phyloP scores from a whole-genome alignment of 2,329 filamentous ascomycete genomes.

The Fusarium drepaniforme region DNA sequence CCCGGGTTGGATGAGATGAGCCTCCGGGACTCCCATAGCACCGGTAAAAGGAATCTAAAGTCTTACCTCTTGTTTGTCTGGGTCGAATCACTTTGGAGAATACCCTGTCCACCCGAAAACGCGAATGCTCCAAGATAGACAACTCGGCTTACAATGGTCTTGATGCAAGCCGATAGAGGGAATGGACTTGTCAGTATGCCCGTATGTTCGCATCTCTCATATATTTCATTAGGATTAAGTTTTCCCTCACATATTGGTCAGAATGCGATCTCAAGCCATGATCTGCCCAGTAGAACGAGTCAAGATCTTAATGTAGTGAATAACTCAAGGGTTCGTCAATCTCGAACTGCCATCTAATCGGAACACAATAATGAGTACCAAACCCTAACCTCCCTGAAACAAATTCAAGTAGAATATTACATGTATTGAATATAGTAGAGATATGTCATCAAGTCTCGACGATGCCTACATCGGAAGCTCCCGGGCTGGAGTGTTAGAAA shows the following conservation, averaged over 20 bases:
- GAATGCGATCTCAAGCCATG: neutral
- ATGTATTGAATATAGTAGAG: neutral
- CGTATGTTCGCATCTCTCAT: neutral
- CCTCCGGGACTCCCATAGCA: neutral
- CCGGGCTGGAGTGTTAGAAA: rapidly evolving
- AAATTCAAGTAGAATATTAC: neutral
- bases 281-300: neutral
- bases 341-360: neutral
- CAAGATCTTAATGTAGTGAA: neutral
- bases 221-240: neutral
- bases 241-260: neutral
- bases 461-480: neutral
- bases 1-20: neutral
- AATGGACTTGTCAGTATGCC: neutral
- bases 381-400: neutral
- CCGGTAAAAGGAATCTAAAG: neutral
- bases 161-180: neutral
- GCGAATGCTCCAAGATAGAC: neutral
- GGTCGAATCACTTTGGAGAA: neutral
- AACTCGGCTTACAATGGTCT: neutral
- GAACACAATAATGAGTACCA: neutral
- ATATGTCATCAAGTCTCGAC: neutral
- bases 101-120: neutral
- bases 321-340: neutral
- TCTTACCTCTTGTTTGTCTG: neutral